phyloP scores from a whole-genome alignment of 176 grass and related monocot genomes.

The Carex pumila region DNA sequence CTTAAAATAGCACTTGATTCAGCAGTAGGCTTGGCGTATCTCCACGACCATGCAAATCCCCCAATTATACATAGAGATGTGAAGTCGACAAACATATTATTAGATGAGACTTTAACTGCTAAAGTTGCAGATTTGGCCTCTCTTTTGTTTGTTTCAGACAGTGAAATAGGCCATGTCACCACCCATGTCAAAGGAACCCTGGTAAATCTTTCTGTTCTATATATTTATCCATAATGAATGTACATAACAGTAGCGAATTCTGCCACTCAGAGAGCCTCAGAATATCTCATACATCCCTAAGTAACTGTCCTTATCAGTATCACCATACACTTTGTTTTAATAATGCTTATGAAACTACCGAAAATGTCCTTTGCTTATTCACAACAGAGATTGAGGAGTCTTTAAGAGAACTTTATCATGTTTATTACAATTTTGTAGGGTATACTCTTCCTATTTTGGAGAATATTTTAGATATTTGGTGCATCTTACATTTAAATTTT shows the following conservation, averaged over 20 bases:
- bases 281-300: neutral
- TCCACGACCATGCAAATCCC: constrained; percentile 87
- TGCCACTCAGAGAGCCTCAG: neutral
- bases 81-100: constrained; percentile 81
- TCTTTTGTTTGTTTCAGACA: constrained; percentile 58
- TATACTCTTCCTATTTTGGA: too few species aligned
- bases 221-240: neutral
- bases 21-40: constrained; percentile 78
- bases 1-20: constrained; percentile 66
- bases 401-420: too few species aligned
- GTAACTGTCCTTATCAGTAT: neutral
- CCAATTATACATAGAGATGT: constrained; percentile 92
- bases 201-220: constrained; percentile 27
- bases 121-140: constrained; percentile 91
- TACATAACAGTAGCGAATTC: neutral
- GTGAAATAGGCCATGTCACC: constrained; percentile 40
- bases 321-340: neutral
- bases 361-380: neutral
- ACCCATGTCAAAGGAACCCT: constrained; percentile 79
- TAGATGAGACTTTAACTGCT: constrained; percentile 60
- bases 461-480: too few species aligned
- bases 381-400: neutral
- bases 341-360: neutral
- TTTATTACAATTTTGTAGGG: neutral
- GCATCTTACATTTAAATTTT: neutral